Conservation (phyloP, 768 basidiomycete species). For the Collybia nuda region DNA sequence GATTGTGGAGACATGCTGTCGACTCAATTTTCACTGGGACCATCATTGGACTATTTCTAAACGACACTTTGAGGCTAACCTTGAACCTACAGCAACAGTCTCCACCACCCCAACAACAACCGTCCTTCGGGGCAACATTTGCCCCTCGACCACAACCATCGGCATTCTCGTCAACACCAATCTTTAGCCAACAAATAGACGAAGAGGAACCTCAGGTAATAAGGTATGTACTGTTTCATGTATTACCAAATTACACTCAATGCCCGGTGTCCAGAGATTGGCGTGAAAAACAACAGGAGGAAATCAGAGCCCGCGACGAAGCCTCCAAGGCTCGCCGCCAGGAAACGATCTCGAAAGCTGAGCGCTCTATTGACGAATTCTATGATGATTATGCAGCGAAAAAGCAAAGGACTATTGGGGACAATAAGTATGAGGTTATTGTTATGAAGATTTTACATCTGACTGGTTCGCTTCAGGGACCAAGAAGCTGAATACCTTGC, state of each 20-base stretch:
- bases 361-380: slow-evolving; percentile 85
- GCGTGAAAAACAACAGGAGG: slow-evolving; percentile 83
- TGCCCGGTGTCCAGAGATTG: slow-evolving; percentile 57
- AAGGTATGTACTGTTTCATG: slow-evolving; percentile 48
- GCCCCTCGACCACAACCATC: slow-evolving; percentile 80
- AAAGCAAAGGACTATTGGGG: slow-evolving; percentile 87
- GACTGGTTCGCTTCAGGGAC: slow-evolving; percentile 52
- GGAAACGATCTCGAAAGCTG: slow-evolving; percentile 82
- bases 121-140: slow-evolving; percentile 55
- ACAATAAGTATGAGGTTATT: slow-evolving; percentile 99
- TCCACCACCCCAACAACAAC: slow-evolving; percentile 28
- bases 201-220: slow-evolving; percentile 89
- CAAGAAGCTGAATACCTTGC: slow-evolving; percentile 80
- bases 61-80: background rate
- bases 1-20: too few species aligned
- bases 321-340: slow-evolving; percentile 73
- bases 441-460: too few species aligned
- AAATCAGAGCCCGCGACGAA: slow-evolving; percentile 84
- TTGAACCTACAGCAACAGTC: slow-evolving; percentile 25
- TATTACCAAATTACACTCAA: background rate
- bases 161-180: slow-evolving; percentile 69
- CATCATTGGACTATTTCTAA: background rate
- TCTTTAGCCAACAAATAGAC: slow-evolving; percentile 61
- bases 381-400: slow-evolving; percentile 85
- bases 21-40: too few species aligned